Conservation (phyloP, 1,139 yeast genomes). For the Candida pseudoviswanathii region DNA sequence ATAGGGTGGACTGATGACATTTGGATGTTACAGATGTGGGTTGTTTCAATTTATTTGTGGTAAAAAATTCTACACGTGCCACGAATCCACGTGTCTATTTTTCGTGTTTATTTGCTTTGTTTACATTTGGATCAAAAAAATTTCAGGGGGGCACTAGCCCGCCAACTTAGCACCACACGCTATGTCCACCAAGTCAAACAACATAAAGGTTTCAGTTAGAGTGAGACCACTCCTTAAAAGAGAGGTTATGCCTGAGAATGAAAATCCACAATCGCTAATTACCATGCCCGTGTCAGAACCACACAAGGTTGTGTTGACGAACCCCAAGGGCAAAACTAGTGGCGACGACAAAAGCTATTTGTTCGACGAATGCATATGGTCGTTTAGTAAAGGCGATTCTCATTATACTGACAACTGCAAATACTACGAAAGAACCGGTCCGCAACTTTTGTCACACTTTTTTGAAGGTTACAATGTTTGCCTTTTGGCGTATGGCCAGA, state of each 20-base stretch:
- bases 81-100: background rate
- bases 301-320: slow-evolving; percentile 22
- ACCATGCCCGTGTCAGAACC: slow-evolving; percentile 32
- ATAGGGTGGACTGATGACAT: no score
- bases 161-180: background rate
- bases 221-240: slow-evolving; percentile 47
- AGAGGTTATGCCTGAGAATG: slow-evolving; percentile 22
- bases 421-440: slow-evolving; percentile 58
- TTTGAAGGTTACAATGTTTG: slow-evolving; percentile 75
- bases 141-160: background rate
- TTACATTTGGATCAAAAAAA: slow-evolving; percentile 5
- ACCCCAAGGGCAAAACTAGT: slow-evolving; percentile 20
- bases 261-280: slow-evolving; percentile 23
- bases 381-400: slow-evolving; percentile 37
- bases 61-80: background rate
- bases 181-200: slow-evolving; percentile 14
- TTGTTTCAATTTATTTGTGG: background rate
- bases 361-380: slow-evolving; percentile 66
- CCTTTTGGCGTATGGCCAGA: slow-evolving; percentile 77
- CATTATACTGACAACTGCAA: slow-evolving; percentile 48
- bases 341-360: slow-evolving; percentile 37
- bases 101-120: slow-evolving; percentile 3
- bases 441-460: slow-evolving; percentile 61
- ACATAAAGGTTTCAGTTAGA: slow-evolving; percentile 48
- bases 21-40: no score